phyloP scores from a whole-genome alignment of 306 rosid species.

The Morella rubra region DNA sequence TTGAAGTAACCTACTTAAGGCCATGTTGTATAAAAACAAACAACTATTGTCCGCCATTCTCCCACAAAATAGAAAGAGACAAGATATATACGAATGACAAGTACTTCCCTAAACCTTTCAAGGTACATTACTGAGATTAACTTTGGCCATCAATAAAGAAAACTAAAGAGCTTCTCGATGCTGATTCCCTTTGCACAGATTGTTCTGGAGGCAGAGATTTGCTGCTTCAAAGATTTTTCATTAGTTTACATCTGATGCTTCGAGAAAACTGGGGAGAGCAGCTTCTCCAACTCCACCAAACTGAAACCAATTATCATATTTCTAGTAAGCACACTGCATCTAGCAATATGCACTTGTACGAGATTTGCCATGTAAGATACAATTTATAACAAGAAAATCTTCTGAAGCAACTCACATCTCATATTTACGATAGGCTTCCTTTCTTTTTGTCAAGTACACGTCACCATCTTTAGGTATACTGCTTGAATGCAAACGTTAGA shows the following conservation, averaged over 20 bases:
- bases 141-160: neutral
- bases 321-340: neutral
- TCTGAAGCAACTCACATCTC: constrained; percentile 57
- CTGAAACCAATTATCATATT: constrained; percentile 46
- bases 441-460: constrained; percentile 59
- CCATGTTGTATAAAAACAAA: neutral
- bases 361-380: constrained; percentile 9
- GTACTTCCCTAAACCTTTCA: neutral
- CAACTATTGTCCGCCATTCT: neutral
- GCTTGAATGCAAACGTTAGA: constrained; percentile 31
- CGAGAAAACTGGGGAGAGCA: constrained; percentile 51
- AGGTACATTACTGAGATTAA: neutral
- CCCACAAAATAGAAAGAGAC: neutral
- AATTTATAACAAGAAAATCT: constrained; percentile 4
- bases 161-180: too few species aligned
- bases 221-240: constrained; percentile 27
- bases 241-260: constrained; percentile 31
- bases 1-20: neutral
- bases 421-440: constrained; percentile 77
- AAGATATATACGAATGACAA: neutral
- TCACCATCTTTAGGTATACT: constrained; percentile 76
- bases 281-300: constrained; percentile 91
- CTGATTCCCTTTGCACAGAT: constrained; percentile 11
- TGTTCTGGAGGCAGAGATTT: constrained; percentile 7
- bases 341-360: neutral